A percentile compares a stretch with the other conserved stretches of the same genome.
These are phyloP conservation scores for Saccharum hybrid DNA, from an alignment of 202 grass and related monocot genomes.

Conservation along the genomic window DNA sequence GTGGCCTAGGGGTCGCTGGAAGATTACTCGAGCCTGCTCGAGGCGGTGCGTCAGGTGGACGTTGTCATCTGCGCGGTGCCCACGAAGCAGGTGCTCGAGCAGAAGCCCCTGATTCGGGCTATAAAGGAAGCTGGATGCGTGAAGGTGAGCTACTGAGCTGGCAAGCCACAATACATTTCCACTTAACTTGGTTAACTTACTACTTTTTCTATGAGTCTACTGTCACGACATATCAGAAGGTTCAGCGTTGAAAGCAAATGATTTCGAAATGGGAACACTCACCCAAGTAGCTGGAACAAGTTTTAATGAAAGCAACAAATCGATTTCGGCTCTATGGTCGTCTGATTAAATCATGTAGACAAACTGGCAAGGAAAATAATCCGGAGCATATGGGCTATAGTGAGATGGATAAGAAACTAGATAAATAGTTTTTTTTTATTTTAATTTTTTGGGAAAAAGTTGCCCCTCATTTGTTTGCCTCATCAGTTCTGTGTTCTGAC, in stretches of 20 bases:
- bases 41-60: conserved; percentile 74
- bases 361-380: conserved; percentile 22
- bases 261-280: not conserved
- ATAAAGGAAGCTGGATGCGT: conserved; percentile 89
- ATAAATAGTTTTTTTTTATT: not conserved
- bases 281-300: not conserved
- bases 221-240: not conserved
- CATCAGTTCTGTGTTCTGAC: not conserved
- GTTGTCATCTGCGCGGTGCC: conserved; percentile 82
- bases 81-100: conserved; percentile 70
- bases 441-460: not conserved
- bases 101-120: conserved; percentile 72
- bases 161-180: conserved; percentile 9
- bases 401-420: not conserved
- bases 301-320: conserved; percentile 9
- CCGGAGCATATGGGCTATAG: not conserved
- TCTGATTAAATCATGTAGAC: conserved; percentile 2
- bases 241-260: not conserved
- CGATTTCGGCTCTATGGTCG: not conserved
- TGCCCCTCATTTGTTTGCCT: not conserved
- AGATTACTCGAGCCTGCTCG: conserved; percentile 70
- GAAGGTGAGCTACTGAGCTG: conserved; percentile 63
- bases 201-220: not conserved
- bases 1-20: conserved; percentile 76
- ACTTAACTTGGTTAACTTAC: not conserved